A percentile compares a stretch with the other conserved stretches of the same genome.
Evolutionary conservation across 2,329 filamentous ascomycete species (phyloP).

Genomic region (Ophiosphaerella herpotricha): DNA sequence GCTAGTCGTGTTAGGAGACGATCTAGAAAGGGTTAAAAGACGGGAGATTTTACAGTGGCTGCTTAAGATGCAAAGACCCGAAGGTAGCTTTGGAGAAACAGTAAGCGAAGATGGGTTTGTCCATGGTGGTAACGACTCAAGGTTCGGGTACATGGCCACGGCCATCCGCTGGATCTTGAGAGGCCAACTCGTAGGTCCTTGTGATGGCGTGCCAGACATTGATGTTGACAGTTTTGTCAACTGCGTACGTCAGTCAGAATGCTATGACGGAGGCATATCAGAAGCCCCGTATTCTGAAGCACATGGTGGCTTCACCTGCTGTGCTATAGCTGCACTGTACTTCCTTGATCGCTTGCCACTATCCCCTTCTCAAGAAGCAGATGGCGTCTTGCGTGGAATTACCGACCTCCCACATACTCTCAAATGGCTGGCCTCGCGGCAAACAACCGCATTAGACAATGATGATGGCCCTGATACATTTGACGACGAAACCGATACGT

Average conservation of each 20-base stretch:
- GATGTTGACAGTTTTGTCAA: constrained; percentile 70
- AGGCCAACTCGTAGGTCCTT: constrained; percentile 59
- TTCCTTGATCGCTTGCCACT: constrained; percentile 68
- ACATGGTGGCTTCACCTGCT: constrained; percentile 91
- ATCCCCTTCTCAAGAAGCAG: constrained; percentile 22
- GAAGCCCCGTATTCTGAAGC: constrained; percentile 80
- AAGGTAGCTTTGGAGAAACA: constrained; percentile 92
- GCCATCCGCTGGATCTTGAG: constrained; percentile 81
- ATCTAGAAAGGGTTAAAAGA: constrained; percentile 67
- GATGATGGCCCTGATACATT: constrained; percentile 49
- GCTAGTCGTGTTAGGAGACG: constrained; percentile 68
- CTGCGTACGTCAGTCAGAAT: constrained; percentile 72
- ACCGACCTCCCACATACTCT: constrained; percentile 47
- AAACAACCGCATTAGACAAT: constrained; percentile 50
- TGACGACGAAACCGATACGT: constrained; percentile 44
- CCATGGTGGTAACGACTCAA: constrained; percentile 81
- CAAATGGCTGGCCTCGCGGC: constrained; percentile 54
- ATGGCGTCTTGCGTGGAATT: constrained; percentile 40
- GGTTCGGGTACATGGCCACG: constrained; percentile 85
- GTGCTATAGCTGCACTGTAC: constrained; percentile 76
- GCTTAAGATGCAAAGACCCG: constrained; percentile 71
- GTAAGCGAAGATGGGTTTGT: constrained; percentile 64
- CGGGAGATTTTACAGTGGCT: constrained; percentile 75
- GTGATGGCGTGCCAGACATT: constrained; percentile 70
- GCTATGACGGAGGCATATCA: constrained; percentile 83